Percentiles rank a stretch among this genome's conserved stretches.
Evolutionary conservation across 257 asterid species (phyloP).

Genomic region (Solanum arcanum): DNA sequence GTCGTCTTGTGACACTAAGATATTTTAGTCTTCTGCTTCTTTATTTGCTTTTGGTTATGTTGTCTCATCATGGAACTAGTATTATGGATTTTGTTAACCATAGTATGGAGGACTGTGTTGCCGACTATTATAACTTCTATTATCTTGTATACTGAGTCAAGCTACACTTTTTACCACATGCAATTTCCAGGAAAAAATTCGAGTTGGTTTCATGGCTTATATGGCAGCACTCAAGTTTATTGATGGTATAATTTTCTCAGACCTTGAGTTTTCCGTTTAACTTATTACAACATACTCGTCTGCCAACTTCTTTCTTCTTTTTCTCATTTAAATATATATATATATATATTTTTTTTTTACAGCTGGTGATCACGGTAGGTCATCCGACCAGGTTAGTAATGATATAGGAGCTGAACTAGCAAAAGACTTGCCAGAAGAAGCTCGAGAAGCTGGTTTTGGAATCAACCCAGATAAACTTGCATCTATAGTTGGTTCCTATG

Average conservation of each 20-base stretch:
- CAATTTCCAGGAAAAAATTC: slow-evolving; percentile 60
- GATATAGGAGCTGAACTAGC: slow-evolving; percentile 29
- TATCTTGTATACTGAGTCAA: background rate
- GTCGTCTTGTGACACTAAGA: background rate
- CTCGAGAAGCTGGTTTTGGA: slow-evolving; percentile 51
- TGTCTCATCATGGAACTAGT: background rate
- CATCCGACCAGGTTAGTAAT: slow-evolving; percentile 10
- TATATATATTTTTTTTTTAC: background rate
- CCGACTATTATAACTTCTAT: background rate
- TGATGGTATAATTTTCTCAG: slow-evolving; percentile 40
- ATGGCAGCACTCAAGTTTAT: slow-evolving; percentile 83
- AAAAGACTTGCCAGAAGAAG: slow-evolving; percentile 66
- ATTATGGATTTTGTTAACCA: background rate
- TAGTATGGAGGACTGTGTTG: background rate
- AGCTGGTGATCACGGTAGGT: slow-evolving; percentile 29
- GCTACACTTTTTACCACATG: background rate
- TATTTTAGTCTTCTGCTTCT: background rate
- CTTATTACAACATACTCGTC: background rate
- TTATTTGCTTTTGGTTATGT: background rate
- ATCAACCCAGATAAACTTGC: slow-evolving; percentile 90
- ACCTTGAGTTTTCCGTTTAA: background rate
- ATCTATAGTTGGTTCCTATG: slow-evolving; percentile 61
- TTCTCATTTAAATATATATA: background rate
- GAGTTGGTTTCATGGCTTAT: slow-evolving; percentile 56
- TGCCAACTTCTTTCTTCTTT: background rate